Conservation (phyloP, 176 grass and related monocot species). For the Elaeis guineensis region DNA sequence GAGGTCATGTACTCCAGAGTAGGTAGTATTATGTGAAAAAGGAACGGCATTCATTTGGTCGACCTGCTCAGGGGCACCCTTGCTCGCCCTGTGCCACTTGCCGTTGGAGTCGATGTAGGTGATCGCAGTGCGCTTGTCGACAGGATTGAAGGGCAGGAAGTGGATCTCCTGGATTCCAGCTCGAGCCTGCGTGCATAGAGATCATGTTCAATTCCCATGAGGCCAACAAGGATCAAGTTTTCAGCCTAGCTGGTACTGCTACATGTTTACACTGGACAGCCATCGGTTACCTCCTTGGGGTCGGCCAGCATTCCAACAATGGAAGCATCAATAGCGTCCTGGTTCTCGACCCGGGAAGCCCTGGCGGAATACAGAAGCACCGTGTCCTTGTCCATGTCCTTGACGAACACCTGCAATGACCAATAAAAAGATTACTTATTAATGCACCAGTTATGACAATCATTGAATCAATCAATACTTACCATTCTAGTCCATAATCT, state of each 20-base stretch:
- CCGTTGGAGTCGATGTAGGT: conserved; percentile 78
- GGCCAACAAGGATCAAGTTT: too few relatives aligned
- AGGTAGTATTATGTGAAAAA: too few relatives aligned
- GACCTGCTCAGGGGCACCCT: conserved; percentile 84
- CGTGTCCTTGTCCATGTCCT: conserved; percentile 57
- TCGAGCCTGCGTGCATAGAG: conserved; percentile 28
- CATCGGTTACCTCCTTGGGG: conserved; percentile 44
- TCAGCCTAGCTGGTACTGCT: too few relatives aligned
- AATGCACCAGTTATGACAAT: too few relatives aligned
- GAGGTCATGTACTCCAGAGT: too few relatives aligned
- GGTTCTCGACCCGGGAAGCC: conserved; percentile 85
- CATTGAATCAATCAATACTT: too few relatives aligned
- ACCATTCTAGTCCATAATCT: too few relatives aligned
- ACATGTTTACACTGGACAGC: neutral
- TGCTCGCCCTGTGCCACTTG: conserved; percentile 80
- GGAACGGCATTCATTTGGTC: too few relatives aligned
- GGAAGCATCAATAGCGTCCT: conserved; percentile 86
- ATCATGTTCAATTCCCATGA: neutral
- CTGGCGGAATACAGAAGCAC: conserved; percentile 73
- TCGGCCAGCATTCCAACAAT: conserved; percentile 84
- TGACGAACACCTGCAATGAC: conserved; percentile 22
- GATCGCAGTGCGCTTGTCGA: conserved; percentile 89
- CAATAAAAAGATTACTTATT: too few relatives aligned
- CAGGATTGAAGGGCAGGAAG: conserved; percentile 88
- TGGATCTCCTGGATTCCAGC: conserved; percentile 82